Percentiles rank a stretch among this genome's conserved stretches.
Evolutionary conservation across 2,329 filamentous ascomycete genomes (phyloP).

Genomic region (Myrmaecium sp.): DNA sequence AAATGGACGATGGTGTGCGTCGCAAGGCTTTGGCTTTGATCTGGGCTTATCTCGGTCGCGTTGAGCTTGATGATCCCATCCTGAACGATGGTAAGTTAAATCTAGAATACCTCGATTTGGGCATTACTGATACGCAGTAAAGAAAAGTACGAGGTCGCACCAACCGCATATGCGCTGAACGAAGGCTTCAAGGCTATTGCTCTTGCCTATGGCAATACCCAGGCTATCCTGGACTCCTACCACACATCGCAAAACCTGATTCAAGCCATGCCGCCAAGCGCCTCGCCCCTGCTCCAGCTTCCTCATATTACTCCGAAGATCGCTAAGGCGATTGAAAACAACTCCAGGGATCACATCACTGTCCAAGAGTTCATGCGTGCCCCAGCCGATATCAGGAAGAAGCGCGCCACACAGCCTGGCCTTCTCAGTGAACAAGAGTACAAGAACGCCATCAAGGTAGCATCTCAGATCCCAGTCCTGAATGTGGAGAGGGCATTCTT

Average conservation of each 20-base stretch:
- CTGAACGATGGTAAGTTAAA: constrained; percentile 44
- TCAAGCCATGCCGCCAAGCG: constrained; percentile 69
- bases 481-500: constrained; percentile 89
- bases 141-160: constrained; percentile 78
- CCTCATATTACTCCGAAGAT: constrained; percentile 61
- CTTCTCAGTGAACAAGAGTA: constrained; percentile 66
- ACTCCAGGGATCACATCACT: constrained; percentile 45
- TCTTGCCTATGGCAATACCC: constrained; percentile 71
- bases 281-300: constrained; percentile 80
- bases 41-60: constrained; percentile 85
- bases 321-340: constrained; percentile 49
- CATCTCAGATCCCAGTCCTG: constrained; percentile 68
- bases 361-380: constrained; percentile 83
- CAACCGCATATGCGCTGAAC: constrained; percentile 69
- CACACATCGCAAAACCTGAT: constrained; percentile 71
- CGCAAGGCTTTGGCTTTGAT: constrained; percentile 78
- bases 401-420: constrained; percentile 49
- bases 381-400: constrained; percentile 55
- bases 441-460: constrained; percentile 55
- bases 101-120: constrained; percentile 1
- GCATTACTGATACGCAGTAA: constrained; percentile 8
- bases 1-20: constrained; percentile 62
- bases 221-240: constrained; percentile 68
- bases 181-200: constrained; percentile 76
- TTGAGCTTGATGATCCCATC: constrained; percentile 63